phyloP scores from a whole-genome alignment of 2,329 filamentous ascomycete species.

The Colletotrichum nymphaeae region DNA sequence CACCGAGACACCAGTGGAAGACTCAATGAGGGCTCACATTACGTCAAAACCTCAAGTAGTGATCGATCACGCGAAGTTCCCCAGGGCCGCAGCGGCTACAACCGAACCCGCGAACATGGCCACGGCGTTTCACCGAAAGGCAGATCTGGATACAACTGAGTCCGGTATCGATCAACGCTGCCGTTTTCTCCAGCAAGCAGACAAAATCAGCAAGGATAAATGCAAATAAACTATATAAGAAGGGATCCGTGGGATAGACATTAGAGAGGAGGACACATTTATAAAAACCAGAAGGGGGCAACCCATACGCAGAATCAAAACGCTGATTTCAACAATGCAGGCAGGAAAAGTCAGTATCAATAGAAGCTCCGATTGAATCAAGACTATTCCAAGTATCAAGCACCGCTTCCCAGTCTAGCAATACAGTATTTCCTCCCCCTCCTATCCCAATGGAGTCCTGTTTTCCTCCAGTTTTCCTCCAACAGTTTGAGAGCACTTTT shows the following conservation, averaged over 20 bases:
- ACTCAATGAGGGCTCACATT: neutral
- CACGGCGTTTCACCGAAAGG: constrained; percentile 10
- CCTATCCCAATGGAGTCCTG: neutral
- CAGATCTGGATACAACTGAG: constrained; percentile 28
- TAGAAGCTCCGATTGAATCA: neutral
- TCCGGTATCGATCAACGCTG: neutral
- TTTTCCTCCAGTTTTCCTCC: neutral
- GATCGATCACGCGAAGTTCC: constrained; percentile 4
- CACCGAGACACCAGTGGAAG: neutral
- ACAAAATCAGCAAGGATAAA: neutral
- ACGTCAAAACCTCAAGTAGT: neutral
- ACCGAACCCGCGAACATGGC: constrained; percentile 16
- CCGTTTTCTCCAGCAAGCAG: too few species aligned
- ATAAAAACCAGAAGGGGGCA: neutral
- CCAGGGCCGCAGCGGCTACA: constrained; percentile 28
- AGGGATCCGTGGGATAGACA: neutral
- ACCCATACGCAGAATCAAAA: neutral
- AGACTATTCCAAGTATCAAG: neutral
- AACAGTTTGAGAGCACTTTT: neutral
- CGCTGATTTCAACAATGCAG: neutral
- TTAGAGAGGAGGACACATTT: neutral
- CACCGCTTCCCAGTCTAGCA: too few species aligned
- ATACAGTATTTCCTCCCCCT: neutral
- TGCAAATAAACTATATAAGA: neutral
- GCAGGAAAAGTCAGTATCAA: neutral